These are phyloP conservation scores for Nakazawaea populi DNA, from an alignment of 805 yeast genomes.

Conservation along the genomic window DNA sequence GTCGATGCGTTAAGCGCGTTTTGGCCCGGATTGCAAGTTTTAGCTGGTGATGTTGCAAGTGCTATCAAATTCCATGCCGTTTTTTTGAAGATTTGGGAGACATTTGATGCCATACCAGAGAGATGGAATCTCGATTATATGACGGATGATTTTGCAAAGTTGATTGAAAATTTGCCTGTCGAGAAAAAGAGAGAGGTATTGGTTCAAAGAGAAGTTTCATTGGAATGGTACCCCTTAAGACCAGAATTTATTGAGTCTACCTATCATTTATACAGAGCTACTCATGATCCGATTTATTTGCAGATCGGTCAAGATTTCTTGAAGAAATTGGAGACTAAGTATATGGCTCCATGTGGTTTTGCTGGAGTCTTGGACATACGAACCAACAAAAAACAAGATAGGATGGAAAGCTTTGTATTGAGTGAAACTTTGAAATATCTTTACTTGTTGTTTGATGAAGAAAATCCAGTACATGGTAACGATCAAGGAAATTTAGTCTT, in stretches of 20 bases:
- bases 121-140: conserved; percentile 53
- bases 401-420: conserved; percentile 89
- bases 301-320: conserved; percentile 67
- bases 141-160: conserved; percentile 13
- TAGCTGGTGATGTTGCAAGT: conserved; percentile 66
- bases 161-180: conserved; percentile 15
- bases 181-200: conserved; percentile 19
- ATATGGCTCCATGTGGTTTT: conserved; percentile 69
- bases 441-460: conserved; percentile 70
- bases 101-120: conserved; percentile 80
- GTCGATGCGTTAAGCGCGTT: conserved; percentile 84
- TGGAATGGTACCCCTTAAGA: conserved; percentile 90
- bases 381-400: conserved; percentile 56
- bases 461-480: conserved; percentile 40
- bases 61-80: conserved; percentile 59
- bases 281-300: conserved; percentile 78
- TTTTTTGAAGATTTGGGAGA: conserved; percentile 72
- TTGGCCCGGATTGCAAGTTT: conserved; percentile 79
- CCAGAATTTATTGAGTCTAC: conserved; percentile 93
- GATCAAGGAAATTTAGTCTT: conserved; percentile 39
- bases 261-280: conserved; percentile 76
- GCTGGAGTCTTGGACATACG: conserved; percentile 68
- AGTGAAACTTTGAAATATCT: conserved; percentile 85
- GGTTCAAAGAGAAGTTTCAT: conserved; percentile 34
- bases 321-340: conserved; percentile 44